Evolutionary conservation across 1,139 yeast genomes (phyloP).

Genomic region (Pichia sp.): DNA sequence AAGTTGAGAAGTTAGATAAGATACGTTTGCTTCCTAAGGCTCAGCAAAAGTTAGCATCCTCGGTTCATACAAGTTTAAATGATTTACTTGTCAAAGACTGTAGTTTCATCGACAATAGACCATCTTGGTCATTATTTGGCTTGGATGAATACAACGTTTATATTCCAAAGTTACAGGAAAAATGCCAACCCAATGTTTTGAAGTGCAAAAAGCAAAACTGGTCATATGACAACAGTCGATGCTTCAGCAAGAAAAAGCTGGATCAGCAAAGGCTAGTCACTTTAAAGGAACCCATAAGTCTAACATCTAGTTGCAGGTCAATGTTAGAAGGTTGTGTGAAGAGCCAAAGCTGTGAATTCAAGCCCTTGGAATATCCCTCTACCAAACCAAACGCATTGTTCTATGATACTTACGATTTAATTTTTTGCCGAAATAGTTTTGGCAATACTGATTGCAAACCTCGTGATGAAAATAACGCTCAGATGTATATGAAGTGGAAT

Average conservation of each 20-base stretch:
- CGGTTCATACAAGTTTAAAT: neutral
- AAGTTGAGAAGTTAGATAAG: neutral
- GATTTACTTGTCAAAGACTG: neutral
- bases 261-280: neutral
- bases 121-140: neutral
- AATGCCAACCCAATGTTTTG: too few relatives aligned
- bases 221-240: too few relatives aligned
- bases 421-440: too few relatives aligned
- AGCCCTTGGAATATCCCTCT: neutral
- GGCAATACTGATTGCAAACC: too few relatives aligned
- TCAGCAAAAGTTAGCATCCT: slow-evolving; percentile 8
- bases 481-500: too few relatives aligned
- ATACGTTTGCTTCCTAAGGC: slow-evolving; percentile 6
- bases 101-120: neutral
- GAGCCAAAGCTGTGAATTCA: neutral
- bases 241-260: too few relatives aligned
- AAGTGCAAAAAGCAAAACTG: too few relatives aligned
- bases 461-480: too few relatives aligned
- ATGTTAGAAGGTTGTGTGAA: neutral
- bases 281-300: neutral
- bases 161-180: neutral
- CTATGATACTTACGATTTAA: neutral
- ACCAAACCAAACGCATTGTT: neutral
- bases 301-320: neutral
- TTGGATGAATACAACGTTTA: neutral